phyloP scores from a whole-genome alignment of 768 basidiomycete species.

The Rhodotorula babjevae region DNA sequence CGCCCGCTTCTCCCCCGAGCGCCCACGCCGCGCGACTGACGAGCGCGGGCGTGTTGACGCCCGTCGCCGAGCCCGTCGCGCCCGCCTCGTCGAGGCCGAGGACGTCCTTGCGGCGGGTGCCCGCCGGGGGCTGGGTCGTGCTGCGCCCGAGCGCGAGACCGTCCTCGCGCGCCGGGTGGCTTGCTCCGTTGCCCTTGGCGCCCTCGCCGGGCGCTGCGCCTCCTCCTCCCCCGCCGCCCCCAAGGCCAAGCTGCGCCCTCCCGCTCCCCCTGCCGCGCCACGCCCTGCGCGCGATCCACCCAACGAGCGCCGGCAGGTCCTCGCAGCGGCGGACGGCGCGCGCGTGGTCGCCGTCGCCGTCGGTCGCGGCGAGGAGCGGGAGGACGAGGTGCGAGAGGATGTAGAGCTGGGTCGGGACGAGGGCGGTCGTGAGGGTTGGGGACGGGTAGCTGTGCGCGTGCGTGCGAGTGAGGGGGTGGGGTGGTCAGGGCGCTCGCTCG shows the following conservation, averaged over 20 bases:
- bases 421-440: constrained; percentile 32
- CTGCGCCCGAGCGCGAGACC: constrained; percentile 28
- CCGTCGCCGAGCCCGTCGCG: background rate
- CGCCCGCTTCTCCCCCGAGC: too few species aligned
- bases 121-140: constrained; percentile 16
- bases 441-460: constrained; percentile 17
- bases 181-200: too few species aligned
- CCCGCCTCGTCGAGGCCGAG: background rate
- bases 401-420: constrained; percentile 39
- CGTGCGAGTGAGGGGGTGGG: too few species aligned
- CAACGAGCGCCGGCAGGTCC: constrained; percentile 21
- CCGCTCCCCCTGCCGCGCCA: constrained; percentile 20
- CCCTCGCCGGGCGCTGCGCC: too few species aligned
- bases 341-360: background rate
- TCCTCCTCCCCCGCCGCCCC: background rate
- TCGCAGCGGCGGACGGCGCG: constrained; percentile 24
- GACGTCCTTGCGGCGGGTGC: background rate
- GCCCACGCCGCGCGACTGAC: background rate
- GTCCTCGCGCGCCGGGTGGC: constrained; percentile 6
- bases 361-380: constrained; percentile 28
- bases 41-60: constrained; percentile 33
- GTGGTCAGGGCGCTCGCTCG: too few species aligned
- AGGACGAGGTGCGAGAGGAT: constrained; percentile 34
- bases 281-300: constrained; percentile 22
- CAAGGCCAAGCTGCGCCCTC: background rate